Base-by-base conservation (phyloP, 1,284 basidiomycete species). In the Schizopora paradoxa region DNA sequence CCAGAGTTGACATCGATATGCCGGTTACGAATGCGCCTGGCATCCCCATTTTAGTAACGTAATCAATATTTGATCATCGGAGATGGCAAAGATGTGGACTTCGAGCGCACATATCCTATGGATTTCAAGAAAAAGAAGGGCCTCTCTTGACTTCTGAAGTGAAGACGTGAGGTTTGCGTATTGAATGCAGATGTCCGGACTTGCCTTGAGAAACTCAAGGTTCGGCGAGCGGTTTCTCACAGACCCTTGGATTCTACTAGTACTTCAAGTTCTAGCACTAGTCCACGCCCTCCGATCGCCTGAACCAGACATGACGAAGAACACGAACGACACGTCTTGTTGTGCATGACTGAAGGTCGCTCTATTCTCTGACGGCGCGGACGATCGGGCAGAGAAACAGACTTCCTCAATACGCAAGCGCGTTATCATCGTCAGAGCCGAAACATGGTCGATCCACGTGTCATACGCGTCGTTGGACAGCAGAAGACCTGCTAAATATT, bases 391-490 rank as follows among this genome's bases (percentile, higher is more conserved):
- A 71, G 70, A 5, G 63, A 56, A 23, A 53, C 53, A 13, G 59
- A 18, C 72, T 55, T 40, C 57, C 35, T 66, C 71, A 36, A 61
- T 70, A 38, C 58, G 61, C 41, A 56, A 62, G 43, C 58, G 73
- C 68, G 49, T 53, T 65, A 42, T 54, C 61, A 35, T 59, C 63
- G 50, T 42, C 48, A 33, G 63, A 65, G 43, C 74, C 16, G 72
- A 70, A 10, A 70, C 74, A 25, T 74, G 76, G 47, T 86, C 85
- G 56, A 80, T 84, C 59, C 81, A 77, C 13, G 74, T 80, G 56
- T 88, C 86, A 54, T 87, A 86, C 16, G 77, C 83, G 37, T 86
- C 82, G 58, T 87, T 82, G 14, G 70, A 74, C 7, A 86, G 68
- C 6, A 82, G 83, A 16, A 86, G 60, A 4, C 83, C 73, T 31